Percentiles rank a stretch among this genome's conserved stretches.
These are phyloP conservation scores for Strobilomyces confusus DNA, from an alignment of 768 basidiomycete genomes.

Conservation along the genomic window DNA sequence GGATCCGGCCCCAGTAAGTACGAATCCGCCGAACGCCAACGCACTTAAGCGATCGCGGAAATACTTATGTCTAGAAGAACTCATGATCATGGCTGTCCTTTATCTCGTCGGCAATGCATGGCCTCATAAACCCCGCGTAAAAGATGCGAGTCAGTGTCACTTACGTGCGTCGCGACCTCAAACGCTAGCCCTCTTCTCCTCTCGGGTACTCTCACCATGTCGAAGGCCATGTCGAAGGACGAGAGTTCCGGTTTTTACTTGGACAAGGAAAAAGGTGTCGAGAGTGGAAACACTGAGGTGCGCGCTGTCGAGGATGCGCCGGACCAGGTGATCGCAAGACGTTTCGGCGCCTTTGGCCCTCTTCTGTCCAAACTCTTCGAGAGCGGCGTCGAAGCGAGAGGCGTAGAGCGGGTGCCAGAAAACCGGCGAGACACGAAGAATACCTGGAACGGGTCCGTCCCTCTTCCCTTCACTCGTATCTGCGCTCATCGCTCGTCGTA, in stretches of 20 bases:
- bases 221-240: constrained; percentile 14
- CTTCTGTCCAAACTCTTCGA: constrained; percentile 39
- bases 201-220: too few species aligned
- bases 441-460: constrained; percentile 41
- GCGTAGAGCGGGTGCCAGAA: constrained; percentile 53
- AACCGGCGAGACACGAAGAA: constrained; percentile 42
- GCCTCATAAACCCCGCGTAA: too few species aligned
- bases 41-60: too few species aligned
- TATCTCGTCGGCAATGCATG: too few species aligned
- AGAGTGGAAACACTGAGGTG: not conserved
- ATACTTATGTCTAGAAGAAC: too few species aligned
- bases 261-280: constrained; percentile 22
- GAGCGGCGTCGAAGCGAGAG: constrained; percentile 51
- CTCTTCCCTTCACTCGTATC: not conserved
- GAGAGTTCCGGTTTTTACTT: not conserved
- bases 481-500: constrained; percentile 5
- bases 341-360: constrained; percentile 30
- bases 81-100: too few species aligned
- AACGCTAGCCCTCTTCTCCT: too few species aligned
- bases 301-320: constrained; percentile 23
- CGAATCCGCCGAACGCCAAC: too few species aligned
- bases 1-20: too few species aligned
- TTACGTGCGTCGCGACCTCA: too few species aligned
- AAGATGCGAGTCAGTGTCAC: too few species aligned
- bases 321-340: constrained; percentile 24